phyloP scores from a whole-genome alignment of 495 filamentous ascomycete species.

The Hyaloscypha hepaticicola region DNA sequence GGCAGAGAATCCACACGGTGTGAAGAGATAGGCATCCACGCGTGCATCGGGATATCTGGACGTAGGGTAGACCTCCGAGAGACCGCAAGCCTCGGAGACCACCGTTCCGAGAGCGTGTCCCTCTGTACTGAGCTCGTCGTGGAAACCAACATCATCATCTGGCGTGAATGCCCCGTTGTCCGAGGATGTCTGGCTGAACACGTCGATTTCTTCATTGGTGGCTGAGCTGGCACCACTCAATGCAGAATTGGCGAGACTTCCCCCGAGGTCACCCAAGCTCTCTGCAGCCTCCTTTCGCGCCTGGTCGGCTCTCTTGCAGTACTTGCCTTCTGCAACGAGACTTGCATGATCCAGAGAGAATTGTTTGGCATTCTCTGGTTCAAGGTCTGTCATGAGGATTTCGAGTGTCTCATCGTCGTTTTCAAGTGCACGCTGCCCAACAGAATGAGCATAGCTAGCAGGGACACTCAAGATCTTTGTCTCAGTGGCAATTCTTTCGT shows the following conservation, averaged over 20 bases:
- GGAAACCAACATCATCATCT: constrained; percentile 55
- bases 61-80: constrained; percentile 85
- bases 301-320: constrained; percentile 59
- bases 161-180: constrained; percentile 63
- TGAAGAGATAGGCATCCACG: constrained; percentile 95
- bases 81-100: constrained; percentile 86
- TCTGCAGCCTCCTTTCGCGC: constrained; percentile 52
- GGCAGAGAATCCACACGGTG: constrained; percentile 96
- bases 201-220: constrained; percentile 63
- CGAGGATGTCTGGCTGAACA: constrained; percentile 73
- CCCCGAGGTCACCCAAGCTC: constrained; percentile 51
- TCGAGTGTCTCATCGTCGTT: constrained; percentile 87
- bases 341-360: constrained; percentile 94
- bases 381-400: constrained; percentile 97
- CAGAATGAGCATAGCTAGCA: constrained; percentile 34
- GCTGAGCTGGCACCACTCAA: constrained; percentile 36
- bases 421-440: constrained; percentile 32
- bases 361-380: constrained; percentile 88
- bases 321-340: constrained; percentile 79
- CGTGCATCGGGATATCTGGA: constrained; percentile 88
- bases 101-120: constrained; percentile 92
- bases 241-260: constrained; percentile 31
- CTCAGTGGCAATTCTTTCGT: constrained; percentile 53
- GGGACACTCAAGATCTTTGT: constrained; percentile 61
- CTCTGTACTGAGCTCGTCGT: constrained; percentile 80